A percentile compares a stretch with the other conserved stretches of the same genome.
These are phyloP conservation scores for Zymoseptoria ardabiliae DNA, from an alignment of 2,329 filamentous ascomycete species.

Conservation along the genomic window DNA sequence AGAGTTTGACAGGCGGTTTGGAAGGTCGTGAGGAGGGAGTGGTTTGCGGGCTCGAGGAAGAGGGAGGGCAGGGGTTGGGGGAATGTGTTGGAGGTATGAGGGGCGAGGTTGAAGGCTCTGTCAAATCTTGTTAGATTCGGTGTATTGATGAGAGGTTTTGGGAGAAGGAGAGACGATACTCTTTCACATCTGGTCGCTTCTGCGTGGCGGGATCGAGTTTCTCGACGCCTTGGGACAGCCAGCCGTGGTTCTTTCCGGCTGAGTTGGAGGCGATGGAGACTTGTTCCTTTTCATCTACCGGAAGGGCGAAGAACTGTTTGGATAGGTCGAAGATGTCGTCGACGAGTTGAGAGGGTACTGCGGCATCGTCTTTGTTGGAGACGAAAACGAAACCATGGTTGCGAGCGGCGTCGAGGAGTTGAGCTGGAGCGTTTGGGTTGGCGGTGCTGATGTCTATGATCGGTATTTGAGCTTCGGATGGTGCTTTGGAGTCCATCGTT, in stretches of 20 bases:
- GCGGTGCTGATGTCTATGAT: constrained; percentile 71
- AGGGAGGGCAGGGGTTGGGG: constrained; percentile 68
- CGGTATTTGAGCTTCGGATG: constrained; percentile 51
- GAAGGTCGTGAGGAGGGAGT: constrained; percentile 59
- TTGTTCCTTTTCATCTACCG: constrained; percentile 62
- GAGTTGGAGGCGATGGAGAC: constrained; percentile 63
- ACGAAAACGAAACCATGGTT: constrained; percentile 88
- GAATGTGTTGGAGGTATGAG: constrained; percentile 59
- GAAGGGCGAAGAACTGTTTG: constrained; percentile 61
- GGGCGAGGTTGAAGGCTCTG: constrained; percentile 87
- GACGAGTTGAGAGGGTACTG: constrained; percentile 58
- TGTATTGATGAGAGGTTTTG: not conserved
- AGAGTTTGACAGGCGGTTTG: constrained; percentile 62
- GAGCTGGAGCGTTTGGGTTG: constrained; percentile 53
- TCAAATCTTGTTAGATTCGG: not conserved
- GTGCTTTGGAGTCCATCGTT: not conserved
- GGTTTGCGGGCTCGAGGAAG: constrained; percentile 48
- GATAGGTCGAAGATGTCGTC: constrained; percentile 69
- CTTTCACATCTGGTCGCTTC: constrained; percentile 68
- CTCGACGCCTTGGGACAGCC: constrained; percentile 81
- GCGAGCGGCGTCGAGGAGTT: constrained; percentile 69
- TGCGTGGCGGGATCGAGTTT: constrained; percentile 79
- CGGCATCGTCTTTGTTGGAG: constrained; percentile 55
- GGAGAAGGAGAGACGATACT: constrained; percentile 40
- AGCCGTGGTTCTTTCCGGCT: constrained; percentile 68